phyloP scores from a whole-genome alignment of 306 rosid genomes.

The Castanea crenata region DNA sequence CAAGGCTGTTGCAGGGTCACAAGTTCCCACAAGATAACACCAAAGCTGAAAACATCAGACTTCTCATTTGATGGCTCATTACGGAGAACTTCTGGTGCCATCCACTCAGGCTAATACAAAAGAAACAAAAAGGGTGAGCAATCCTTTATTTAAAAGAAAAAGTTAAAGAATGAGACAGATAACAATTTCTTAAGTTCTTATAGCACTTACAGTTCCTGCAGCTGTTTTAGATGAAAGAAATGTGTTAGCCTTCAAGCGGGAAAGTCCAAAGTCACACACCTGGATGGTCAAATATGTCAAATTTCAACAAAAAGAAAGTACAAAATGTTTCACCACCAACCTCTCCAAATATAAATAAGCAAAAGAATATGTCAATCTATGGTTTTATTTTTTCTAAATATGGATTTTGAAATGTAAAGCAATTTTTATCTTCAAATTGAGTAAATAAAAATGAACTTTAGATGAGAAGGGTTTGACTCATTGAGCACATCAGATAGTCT shows the following conservation, averaged over 20 bases:
- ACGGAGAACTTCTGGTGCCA: constrained; percentile 98
- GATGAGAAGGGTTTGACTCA: no score
- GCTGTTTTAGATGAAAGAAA: constrained; percentile 91
- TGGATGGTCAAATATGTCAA: constrained; percentile 9
- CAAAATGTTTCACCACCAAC: not conserved
- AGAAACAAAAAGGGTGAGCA: not conserved
- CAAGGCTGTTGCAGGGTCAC: constrained; percentile 90
- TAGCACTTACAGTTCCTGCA: constrained; percentile 88
- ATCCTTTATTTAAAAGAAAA: constrained; percentile 1
- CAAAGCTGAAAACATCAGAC: constrained; percentile 92
- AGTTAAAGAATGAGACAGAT: not conserved
- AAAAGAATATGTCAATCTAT: no score
- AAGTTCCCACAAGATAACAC: constrained; percentile 92
- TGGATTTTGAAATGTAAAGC: no score
- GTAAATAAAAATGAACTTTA: no score
- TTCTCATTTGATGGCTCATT: constrained; percentile 88
- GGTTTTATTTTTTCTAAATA: no score
- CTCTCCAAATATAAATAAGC: not conserved
- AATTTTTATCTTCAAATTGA: no score
- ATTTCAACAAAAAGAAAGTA: not conserved
- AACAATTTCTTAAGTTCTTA: constrained; percentile 2
- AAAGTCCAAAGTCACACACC: constrained; percentile 96
- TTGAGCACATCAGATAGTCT: no score
- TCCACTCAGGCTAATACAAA: constrained; percentile 74
- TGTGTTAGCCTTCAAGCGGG: constrained; percentile 86